A percentile compares a stretch with the other conserved stretches of the same genome.
phyloP scores from a whole-genome alignment of 2,329 filamentous ascomycete species.

The Talaromyces sp. region DNA sequence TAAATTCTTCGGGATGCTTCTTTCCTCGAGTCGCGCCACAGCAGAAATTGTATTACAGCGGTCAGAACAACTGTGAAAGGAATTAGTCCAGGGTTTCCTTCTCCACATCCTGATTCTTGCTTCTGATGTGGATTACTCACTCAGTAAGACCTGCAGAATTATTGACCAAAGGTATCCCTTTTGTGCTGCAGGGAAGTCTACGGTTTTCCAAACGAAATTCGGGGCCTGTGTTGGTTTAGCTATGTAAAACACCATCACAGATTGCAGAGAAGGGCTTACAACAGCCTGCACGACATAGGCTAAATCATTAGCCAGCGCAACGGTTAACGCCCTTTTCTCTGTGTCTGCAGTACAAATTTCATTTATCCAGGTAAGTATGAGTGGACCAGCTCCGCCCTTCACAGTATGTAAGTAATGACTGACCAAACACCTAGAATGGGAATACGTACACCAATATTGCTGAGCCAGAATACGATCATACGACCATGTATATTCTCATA shows the following conservation, averaged over 20 bases:
- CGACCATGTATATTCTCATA: conserved; percentile 36
- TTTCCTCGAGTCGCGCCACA: conserved; percentile 16
- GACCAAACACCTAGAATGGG: not conserved
- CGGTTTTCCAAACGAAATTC: conserved; percentile 45
- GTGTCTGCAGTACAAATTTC: conserved; percentile 32
- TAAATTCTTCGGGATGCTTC: not conserved
- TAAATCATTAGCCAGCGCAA: conserved; percentile 32
- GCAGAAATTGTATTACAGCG: conserved; percentile 28
- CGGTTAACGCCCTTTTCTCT: conserved; percentile 32
- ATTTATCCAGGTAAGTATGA: conserved; percentile 39
- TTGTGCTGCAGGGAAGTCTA: conserved; percentile 36
- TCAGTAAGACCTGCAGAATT: conserved; percentile 32
- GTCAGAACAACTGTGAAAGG: conserved; percentile 25
- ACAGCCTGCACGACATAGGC: conserved; percentile 35
- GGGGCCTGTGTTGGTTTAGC: conserved; percentile 23
- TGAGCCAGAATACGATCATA: conserved; percentile 39
- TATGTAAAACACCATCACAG: not conserved
- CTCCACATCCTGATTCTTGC: not conserved
- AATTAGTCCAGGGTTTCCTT: not conserved
- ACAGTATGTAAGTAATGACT: conserved; percentile 3
- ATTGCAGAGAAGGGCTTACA: conserved; percentile 9
- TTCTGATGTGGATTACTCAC: conserved; percentile 23
- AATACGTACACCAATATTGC: conserved; percentile 32
- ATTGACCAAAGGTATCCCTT: conserved; percentile 40
- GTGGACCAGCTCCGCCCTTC: conserved; percentile 34